These are phyloP conservation scores for Trichoderma erinaceum DNA, from an alignment of 495 filamentous ascomycete genomes.

Conservation along the genomic window DNA sequence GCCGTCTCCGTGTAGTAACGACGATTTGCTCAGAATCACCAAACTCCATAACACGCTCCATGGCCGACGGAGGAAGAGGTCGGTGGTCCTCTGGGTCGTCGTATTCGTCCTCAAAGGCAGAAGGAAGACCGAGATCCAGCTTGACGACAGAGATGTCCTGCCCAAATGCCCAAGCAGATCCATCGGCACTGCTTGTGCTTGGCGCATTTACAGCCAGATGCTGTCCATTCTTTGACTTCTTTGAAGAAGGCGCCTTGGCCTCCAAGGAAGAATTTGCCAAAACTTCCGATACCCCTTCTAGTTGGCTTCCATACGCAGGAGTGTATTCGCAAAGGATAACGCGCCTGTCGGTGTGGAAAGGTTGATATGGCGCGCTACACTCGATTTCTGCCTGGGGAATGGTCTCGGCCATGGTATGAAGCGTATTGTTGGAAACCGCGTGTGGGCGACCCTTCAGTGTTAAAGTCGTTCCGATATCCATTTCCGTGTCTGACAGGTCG, in stretches of 20 bases:
- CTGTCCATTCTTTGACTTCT: constrained; percentile 19
- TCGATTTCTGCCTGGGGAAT: constrained; percentile 89
- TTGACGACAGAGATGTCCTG: constrained; percentile 53
- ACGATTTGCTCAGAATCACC: constrained; percentile 72
- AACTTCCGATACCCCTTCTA: constrained; percentile 28
- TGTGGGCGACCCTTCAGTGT: constrained; percentile 26
- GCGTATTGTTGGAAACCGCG: not conserved
- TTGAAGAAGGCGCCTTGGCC: constrained; percentile 20
- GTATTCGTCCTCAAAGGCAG: constrained; percentile 47
- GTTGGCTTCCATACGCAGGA: constrained; percentile 4
- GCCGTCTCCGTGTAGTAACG: constrained; percentile 68
- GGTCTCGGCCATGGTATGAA: constrained; percentile 33
- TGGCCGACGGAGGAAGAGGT: constrained; percentile 48
- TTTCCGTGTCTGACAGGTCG: constrained; percentile 39
- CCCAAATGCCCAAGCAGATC: constrained; percentile 63
- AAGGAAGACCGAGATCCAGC: constrained; percentile 51
- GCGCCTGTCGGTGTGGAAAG: constrained; percentile 81
- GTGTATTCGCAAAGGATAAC: constrained; percentile 55
- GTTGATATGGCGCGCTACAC: constrained; percentile 82
- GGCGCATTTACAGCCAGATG: not conserved
- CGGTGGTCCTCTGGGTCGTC: constrained; percentile 44
- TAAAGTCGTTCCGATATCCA: constrained; percentile 37
- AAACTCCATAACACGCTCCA: constrained; percentile 52
- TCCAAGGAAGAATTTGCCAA: constrained; percentile 27
- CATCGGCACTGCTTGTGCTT: not conserved